Evolutionary conservation across 192 early-diverging fungal genomes (phyloP), one percentile per base, ranked within the genome.

Genomic region (Martensiomyces pterosporus): DNA sequence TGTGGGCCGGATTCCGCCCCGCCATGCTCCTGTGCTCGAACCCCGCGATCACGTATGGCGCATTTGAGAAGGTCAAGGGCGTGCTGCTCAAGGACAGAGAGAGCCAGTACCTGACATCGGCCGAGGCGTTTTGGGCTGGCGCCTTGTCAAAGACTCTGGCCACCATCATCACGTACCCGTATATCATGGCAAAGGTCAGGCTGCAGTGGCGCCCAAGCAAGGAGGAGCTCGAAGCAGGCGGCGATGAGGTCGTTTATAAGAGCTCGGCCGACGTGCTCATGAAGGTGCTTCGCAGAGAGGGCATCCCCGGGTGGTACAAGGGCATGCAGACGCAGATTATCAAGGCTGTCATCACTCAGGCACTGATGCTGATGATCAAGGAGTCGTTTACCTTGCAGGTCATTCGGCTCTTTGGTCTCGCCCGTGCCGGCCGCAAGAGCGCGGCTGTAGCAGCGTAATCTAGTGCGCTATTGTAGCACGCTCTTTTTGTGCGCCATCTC

Each of bases 331-430:
- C 93, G 9, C 97, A 99, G 77, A 94, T 99, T 51, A 78, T 85
- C 58, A 99, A 99, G 79, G 97, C 93, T n/a, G 97, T 99, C n/a
- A 75, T 99, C 45, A 91, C 91, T 7, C 97, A 99, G 64, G 94
- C 97, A n/a, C 79, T 99, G 50, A 72, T 99, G 42, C 94, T 99
- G 61, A 88, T 93, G 72, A 84, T 88, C 72, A 97, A 94, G 66
- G 97, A 99, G 61, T 84, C 93, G 60, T 81, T 95, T 47, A 84
- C 83, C 15, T 22, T 57, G 38, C 72, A 68, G 60, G 57, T 64
- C 15, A 33, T 52, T 16, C 55, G 64, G 1, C 27, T 57, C 15
- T 75, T 75, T 52, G 63, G n/a, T n/a, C n/a, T n/a, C n/a, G n/a
- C n/a, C n/a, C n/a, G n/a, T n/a, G n/a, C n/a, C n/a, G n/a, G n/a